Evolutionary conservation across 2,329 filamentous ascomycete genomes (phyloP).

Genomic region (Cytospora piceae): DNA sequence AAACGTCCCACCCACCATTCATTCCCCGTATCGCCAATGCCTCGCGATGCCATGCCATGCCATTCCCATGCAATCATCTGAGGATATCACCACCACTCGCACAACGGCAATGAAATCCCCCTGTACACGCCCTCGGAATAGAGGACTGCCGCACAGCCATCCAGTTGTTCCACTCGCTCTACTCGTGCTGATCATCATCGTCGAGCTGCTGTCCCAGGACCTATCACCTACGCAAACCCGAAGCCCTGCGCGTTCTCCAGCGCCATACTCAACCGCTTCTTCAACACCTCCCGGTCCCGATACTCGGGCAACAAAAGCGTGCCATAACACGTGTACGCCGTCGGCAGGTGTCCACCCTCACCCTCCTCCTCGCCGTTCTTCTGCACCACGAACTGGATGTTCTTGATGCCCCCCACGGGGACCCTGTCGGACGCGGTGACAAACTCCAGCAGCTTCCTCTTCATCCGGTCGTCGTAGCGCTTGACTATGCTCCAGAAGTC

Average conservation of each 20-base stretch:
- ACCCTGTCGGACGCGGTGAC: slow-evolving; percentile 92
- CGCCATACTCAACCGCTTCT: slow-evolving; percentile 78
- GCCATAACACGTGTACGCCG: slow-evolving; percentile 91
- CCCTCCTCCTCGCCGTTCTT: slow-evolving; percentile 69
- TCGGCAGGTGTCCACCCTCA: slow-evolving; percentile 68
- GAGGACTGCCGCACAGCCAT: not conserved
- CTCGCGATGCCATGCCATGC: not conserved
- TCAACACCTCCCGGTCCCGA: slow-evolving; percentile 67
- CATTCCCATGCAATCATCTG: not conserved
- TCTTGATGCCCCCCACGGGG: slow-evolving; percentile 82
- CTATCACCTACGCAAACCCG: slow-evolving; percentile 68
- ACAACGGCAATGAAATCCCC: not conserved
- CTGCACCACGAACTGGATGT: slow-evolving; percentile 82
- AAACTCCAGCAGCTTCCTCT: slow-evolving; percentile 82
- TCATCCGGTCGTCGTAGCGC: slow-evolving; percentile 68
- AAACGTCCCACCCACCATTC: not conserved
- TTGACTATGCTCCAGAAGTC: slow-evolving; percentile 86
- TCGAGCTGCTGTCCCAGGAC: not conserved
- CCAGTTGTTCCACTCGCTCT: not conserved
- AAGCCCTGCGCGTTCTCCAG: slow-evolving; percentile 89
- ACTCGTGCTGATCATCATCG: not conserved
- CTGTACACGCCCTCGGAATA: not conserved
- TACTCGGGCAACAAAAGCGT: slow-evolving; percentile 87
- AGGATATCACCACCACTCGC: not conserved
- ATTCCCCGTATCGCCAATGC: not conserved